Conservation (phyloP, 352 stramenopile species). For the Phytopythium helicoides region DNA sequence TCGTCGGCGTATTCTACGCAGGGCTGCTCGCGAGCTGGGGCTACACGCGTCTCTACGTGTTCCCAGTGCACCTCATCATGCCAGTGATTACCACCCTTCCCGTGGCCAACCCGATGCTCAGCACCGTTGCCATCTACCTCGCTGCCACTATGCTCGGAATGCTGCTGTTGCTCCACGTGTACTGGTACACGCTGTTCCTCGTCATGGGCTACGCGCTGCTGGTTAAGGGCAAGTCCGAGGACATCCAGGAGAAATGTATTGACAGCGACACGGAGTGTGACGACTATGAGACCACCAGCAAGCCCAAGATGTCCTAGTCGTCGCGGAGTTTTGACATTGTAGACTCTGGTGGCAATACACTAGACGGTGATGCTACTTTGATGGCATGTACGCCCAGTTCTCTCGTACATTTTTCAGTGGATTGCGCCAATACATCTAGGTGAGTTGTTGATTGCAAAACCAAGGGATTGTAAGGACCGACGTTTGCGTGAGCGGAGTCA, state of each 20-base stretch:
- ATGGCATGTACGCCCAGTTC: too few relatives aligned
- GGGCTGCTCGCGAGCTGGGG: conserved; percentile 36
- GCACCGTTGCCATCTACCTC: conserved; percentile 25
- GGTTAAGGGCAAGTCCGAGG: conserved; percentile 30
- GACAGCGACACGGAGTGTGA: conserved; percentile 10
- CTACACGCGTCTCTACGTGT: conserved; percentile 43
- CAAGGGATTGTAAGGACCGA: too few relatives aligned
- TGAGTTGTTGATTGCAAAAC: too few relatives aligned
- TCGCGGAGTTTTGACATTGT: too few relatives aligned
- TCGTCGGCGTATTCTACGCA: conserved; percentile 33
- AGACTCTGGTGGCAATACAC: too few relatives aligned
- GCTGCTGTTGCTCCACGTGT: conserved; percentile 35
- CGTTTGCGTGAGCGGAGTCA: too few relatives aligned
- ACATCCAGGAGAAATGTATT: conserved; percentile 39
- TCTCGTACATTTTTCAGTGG: too few relatives aligned
- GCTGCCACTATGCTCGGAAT: conserved; percentile 32
- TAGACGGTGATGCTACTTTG: too few relatives aligned
- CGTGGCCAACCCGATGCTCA: conserved; percentile 21
- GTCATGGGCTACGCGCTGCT: conserved; percentile 42
- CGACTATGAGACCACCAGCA: conserved; percentile 6
- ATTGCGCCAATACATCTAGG: too few relatives aligned
- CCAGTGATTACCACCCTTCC: conserved; percentile 26
- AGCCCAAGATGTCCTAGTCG: conserved; percentile 6
- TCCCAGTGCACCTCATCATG: conserved; percentile 40
- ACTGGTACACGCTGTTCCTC: conserved; percentile 42